Evolutionary conservation across 202 grass and related monocot genomes (phyloP), one percentile per base, ranked within the genome.

Genomic region (Zoysia matrella): DNA sequence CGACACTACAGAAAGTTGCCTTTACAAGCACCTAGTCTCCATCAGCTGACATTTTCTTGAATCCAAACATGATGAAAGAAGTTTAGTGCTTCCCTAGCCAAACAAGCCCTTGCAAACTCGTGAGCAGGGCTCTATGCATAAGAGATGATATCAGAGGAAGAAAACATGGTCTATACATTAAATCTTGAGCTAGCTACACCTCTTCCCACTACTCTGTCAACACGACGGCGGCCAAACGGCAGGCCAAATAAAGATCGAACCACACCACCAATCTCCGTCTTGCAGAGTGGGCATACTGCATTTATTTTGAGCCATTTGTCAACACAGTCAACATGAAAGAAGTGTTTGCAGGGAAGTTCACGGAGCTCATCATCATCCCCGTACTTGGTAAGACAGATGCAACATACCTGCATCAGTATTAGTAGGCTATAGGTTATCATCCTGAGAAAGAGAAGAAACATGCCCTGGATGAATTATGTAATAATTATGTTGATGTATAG

Each of bases 331-430:
- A 83, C 85, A 80, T 94, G 92, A 72, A 94, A 94, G 82, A 94
- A 92, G 72, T 94, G 92, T 15, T 82, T 77, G 68, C 92, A 94
- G 51, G 92, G 89, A 85, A 94, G 92, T 64, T 90, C 92, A 1
- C 89, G 92, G 46, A 94, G 89, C 56, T 87, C 84, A 47, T 94
- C 87, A 49, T 94, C 86, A 47, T 91, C 89, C 8, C 74, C 60
- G 4, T 91, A 88, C 82, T 91, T 94, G 3, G 92, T 69, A 61
- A 94, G 85, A 73, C 92, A 94, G 72, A 94, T 94, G 79, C 92
- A 94, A 71, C 92, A 94, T n/a, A 80, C 84, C 92, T 94, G 89
- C 65, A 85, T 47, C 60, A 83, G 56, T 56, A 67, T 75, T 42
- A 77, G 16, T 30, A 74, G 22, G 22, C 22, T 22, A 22, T 22